Evolutionary conservation across 2,329 filamentous ascomycete species (phyloP).

Genomic region (Cyphellophora europaea): DNA sequence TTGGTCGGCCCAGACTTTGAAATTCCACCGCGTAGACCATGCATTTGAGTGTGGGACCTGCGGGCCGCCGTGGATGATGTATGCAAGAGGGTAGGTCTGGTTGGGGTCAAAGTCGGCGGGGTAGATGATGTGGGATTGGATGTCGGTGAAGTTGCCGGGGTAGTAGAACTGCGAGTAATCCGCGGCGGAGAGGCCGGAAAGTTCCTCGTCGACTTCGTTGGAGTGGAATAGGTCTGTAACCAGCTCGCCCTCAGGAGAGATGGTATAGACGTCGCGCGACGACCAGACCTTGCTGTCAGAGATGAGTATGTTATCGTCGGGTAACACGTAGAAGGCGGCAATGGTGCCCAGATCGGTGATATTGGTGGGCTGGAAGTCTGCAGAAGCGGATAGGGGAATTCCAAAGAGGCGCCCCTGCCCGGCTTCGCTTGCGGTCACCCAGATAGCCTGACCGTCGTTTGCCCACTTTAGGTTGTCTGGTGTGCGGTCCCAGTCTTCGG

Average conservation of each 20-base stretch:
- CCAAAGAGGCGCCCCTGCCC: constrained; percentile 42
- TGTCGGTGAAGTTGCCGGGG: constrained; percentile 25
- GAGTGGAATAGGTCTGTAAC: constrained; percentile 24
- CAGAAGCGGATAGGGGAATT: constrained; percentile 24
- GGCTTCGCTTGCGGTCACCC: constrained; percentile 63
- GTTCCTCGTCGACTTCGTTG: constrained; percentile 29
- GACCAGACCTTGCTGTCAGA: constrained; percentile 27
- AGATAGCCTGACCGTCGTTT: constrained; percentile 50
- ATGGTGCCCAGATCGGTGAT: constrained; percentile 27
- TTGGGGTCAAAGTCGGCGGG: constrained; percentile 52
- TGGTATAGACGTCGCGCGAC: constrained; percentile 25
- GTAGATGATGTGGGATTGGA: constrained; percentile 31
- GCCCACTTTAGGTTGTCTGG: constrained; percentile 43
- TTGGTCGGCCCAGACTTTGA: constrained; percentile 76
- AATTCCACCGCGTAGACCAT: constrained; percentile 81
- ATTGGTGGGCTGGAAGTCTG: constrained; percentile 25
- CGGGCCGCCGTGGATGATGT: constrained; percentile 75
- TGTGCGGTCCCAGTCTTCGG: constrained; percentile 42
- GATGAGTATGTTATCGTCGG: constrained; percentile 23
- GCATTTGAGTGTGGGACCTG: constrained; percentile 66
- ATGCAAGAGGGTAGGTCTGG: constrained; percentile 70
- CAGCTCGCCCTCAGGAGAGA: constrained; percentile 21
- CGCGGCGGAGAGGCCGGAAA: constrained; percentile 25
- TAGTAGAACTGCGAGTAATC: constrained; percentile 29
- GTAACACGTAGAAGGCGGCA: constrained; percentile 20